Percentiles rank a stretch among this genome's conserved stretches.
Conservation (phyloP, 1,139 yeast species). For the Diutina scorzettiae region DNA sequence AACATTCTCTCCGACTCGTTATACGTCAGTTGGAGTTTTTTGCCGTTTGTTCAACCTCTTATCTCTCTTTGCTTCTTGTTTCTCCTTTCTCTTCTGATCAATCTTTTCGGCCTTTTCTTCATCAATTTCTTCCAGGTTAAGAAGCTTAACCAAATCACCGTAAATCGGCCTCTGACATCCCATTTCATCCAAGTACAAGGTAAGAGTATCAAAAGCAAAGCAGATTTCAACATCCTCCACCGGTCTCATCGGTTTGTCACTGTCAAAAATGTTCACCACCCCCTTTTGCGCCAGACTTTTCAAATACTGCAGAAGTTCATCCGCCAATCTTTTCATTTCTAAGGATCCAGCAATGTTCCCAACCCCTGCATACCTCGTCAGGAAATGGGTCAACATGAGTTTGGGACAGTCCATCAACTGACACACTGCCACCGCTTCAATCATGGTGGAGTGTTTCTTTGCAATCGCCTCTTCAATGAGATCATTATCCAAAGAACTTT, state of each 20-base stretch:
- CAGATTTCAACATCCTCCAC: constrained; percentile 2
- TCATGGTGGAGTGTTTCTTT: constrained; percentile 82
- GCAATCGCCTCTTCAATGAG: constrained; percentile 69
- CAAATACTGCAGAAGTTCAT: neutral
- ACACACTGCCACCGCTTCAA: constrained; percentile 72
- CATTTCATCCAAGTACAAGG: constrained; percentile 3
- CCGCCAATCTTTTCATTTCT: neutral
- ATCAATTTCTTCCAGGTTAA: neutral
- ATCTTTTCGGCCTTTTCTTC: neutral
- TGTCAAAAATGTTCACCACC: neutral
- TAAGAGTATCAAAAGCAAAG: constrained; percentile 1
- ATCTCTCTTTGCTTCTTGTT: constrained; percentile 1
- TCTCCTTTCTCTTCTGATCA: neutral
- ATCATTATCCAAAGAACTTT: constrained; percentile 80
- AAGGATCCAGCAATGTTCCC: neutral
- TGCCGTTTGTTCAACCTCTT: neutral
- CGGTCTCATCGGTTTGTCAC: neutral
- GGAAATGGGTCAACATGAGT: constrained; percentile 78
- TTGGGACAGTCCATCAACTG: constrained; percentile 61
- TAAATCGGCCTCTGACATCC: neutral
- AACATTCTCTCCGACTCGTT: too few relatives aligned
- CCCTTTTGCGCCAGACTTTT: neutral
- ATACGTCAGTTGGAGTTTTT: too few relatives aligned
- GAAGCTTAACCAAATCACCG: neutral
- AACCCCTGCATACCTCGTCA: constrained; percentile 45